Conservation (phyloP, 2,329 filamentous ascomycete genomes). For the Beauveria sp. region DNA sequence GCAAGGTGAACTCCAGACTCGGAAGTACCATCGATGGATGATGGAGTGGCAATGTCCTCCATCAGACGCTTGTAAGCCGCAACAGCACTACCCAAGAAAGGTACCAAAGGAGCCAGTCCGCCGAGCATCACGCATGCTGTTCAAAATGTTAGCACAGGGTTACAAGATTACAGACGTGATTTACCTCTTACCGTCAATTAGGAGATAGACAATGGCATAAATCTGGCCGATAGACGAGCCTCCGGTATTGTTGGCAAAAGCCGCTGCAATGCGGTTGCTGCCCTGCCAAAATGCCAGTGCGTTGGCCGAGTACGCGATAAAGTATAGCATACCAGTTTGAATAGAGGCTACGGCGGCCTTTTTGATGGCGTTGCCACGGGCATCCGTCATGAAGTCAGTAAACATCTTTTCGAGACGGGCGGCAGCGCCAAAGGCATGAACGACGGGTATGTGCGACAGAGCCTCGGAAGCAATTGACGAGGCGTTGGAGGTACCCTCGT, state of each 20-base stretch:
- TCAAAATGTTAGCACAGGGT: not conserved
- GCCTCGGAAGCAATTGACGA: slow-evolving; percentile 48
- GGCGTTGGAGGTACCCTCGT: slow-evolving; percentile 39
- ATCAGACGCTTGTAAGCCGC: slow-evolving; percentile 45
- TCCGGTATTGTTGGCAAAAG: slow-evolving; percentile 20
- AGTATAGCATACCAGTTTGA: slow-evolving; percentile 53
- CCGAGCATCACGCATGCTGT: slow-evolving; percentile 49
- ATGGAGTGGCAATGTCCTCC: slow-evolving; percentile 42
- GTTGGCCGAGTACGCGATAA: slow-evolving; percentile 56
- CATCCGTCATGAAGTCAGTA: slow-evolving; percentile 35
- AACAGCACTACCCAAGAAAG: slow-evolving; percentile 46
- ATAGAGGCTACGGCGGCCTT: slow-evolving; percentile 48
- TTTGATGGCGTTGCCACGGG: slow-evolving; percentile 41
- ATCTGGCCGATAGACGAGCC: slow-evolving; percentile 36
- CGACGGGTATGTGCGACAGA: slow-evolving; percentile 42
- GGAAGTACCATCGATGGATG: slow-evolving; percentile 29
- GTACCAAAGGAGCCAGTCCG: slow-evolving; percentile 49
- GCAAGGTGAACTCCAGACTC: slow-evolving; percentile 30
- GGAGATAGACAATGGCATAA: slow-evolving; percentile 47
- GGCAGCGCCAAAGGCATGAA: slow-evolving; percentile 48
- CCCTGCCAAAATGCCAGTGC: slow-evolving; percentile 61
- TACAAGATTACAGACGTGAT: not conserved
- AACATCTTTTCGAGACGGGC: slow-evolving; percentile 40
- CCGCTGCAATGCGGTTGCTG: slow-evolving; percentile 29
- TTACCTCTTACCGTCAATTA: slow-evolving; percentile 34